Base-by-base conservation (phyloP, 2,329 filamentous ascomycete species). In the Myriosclerotinia curreyana region DNA sequence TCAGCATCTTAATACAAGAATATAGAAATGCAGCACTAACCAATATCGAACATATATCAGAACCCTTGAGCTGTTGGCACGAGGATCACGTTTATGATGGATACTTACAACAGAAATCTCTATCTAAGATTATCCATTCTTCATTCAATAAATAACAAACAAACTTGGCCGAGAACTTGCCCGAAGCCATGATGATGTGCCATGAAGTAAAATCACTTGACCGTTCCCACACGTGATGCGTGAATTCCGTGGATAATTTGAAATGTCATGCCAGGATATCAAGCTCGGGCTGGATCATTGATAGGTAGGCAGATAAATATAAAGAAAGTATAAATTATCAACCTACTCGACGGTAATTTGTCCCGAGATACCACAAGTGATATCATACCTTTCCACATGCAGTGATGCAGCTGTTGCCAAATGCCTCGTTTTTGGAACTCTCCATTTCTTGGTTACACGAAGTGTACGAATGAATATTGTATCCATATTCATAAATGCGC, bases 341-440 rank as follows among this genome's bases (percentile, higher is more conserved):
- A 70, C 72, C 58, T 67, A 74, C 72, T 74, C 71, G 11, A 73
- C 63, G 46, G 66, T 70, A 50, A 74, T 68, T 22, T 60, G 59
- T 12, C 72, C 71, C 25, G 71, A 67, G 44, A 69, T 70, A 36
- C 71, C 72, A 67, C 69, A 72, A 34, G 54, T 64, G 8, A 74
- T 61, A 22, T 68, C 59, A 12, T 68, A 65, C 7, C 48, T 69
- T 61, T 72, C 62, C 44, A 62, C 50, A 31, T 68, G 64, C 64
- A 58, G 66, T 67, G 63, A 31, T 38, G 36, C 20, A 25, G 54
- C 28, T 14, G 36, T 54, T 54, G 50, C 49, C 5, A 62, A 38
- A 14, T 54, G 49, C 38, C 60, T 62, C 25, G 12, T 5, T 62
- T 36, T 62, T 55, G 22, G 49, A 38, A 25, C 17, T 28, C 31